A percentile compares a stretch with the other conserved stretches of the same genome.
These are phyloP conservation scores for Ophiostoma ulmi DNA, from an alignment of 2,329 filamentous ascomycete species.

Conservation along the genomic window DNA sequence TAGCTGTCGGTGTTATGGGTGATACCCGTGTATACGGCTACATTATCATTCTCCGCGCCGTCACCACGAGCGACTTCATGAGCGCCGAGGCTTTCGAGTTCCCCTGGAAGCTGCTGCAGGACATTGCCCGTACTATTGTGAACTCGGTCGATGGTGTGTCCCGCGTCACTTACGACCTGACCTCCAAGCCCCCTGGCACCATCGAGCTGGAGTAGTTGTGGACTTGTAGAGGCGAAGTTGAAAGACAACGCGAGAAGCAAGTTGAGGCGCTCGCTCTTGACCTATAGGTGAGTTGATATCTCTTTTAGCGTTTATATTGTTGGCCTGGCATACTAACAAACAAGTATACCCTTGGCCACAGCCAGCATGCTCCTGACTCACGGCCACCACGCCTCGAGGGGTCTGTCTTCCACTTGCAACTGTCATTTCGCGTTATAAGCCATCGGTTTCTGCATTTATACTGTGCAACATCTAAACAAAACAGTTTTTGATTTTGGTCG, in stretches of 20 bases:
- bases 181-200: conserved; percentile 58
- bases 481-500: background rate
- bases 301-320: background rate
- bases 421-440: background rate
- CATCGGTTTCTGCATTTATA: background rate
- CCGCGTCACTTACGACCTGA: conserved; percentile 63
- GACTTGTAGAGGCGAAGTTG: background rate
- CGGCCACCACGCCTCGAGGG: background rate
- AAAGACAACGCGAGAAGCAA: background rate
- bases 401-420: background rate
- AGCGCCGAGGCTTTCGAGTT: conserved; percentile 66
- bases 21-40: conserved; percentile 31
- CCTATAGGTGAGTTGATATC: background rate
- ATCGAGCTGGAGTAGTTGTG: conserved; percentile 53
- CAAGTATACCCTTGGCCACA: conserved; percentile 6
- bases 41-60: conserved; percentile 39
- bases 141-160: conserved; percentile 71
- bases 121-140: conserved; percentile 62
- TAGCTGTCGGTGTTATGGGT: conserved; percentile 42
- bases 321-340: background rate
- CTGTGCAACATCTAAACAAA: background rate
- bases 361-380: background rate
- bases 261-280: background rate
- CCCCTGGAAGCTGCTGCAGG: conserved; percentile 58
- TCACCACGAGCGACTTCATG: conserved; percentile 62